Evolutionary conservation across 2,329 filamentous ascomycete species (phyloP), one percentile per base, ranked within the genome.

Genomic region (Monosporascus sp.): DNA sequence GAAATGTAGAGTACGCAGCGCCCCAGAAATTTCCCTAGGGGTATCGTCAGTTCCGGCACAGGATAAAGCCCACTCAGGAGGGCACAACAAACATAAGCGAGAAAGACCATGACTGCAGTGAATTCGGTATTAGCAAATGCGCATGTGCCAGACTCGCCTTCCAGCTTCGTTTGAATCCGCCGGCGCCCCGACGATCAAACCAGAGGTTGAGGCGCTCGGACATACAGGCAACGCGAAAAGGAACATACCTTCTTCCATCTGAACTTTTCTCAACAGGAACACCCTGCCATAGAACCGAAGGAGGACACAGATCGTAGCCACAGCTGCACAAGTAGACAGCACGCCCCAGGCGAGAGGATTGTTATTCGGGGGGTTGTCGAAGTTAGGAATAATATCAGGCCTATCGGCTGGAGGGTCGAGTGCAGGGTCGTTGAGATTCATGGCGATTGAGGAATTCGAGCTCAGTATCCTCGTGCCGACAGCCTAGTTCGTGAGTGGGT

Each of bases 1-100:
- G 48, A 52, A 59, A 65, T 5, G 18, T 22, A 7, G 48, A 22
- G 9, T 43, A 39, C 14, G 35, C 17, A 25, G 48, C 25, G 14
- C 35, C 48, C 48, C 37, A 41, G 25, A n/a, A 43, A 15, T n/a
- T 17, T 39, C 37, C 37, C 37, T 39, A 39, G 22, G 22, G 37
- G 15, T 2, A 15, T n/a, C 8, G 2, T 39, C 9, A 6, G 9
- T 6, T 39, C 41, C n/a, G 37, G 6, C 31, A 31, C 18, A 18
- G 20, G 18, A 22, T 22, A 22, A 22, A 22, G 22, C 3, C 22
- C 22, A 22, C 22, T 22, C 3, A 22, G 22, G 22, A 22, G 22
- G 22, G 22, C 22, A 22, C 22, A 22, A 31, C 27, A 15, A 38
- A 18, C 37, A 25, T 31, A 39, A 17, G 37, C 37, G 18, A 5